A percentile compares a stretch with the other conserved stretches of the same genome.
Evolutionary conservation across 2,329 filamentous ascomycete species (phyloP).

Genomic region (Neonectria hederae): DNA sequence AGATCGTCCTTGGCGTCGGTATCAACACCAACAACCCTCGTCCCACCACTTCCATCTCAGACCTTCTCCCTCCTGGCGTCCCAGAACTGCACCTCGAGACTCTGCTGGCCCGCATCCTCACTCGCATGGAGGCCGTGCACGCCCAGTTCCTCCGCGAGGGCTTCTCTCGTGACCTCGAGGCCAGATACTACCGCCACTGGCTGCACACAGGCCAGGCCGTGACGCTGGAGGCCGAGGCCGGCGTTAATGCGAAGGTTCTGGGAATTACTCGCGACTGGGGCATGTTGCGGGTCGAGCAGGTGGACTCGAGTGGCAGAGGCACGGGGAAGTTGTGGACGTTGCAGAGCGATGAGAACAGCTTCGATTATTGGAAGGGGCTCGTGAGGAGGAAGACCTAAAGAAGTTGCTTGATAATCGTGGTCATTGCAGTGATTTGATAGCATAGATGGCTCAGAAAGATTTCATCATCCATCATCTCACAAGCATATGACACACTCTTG

Average conservation of each 20-base stretch:
- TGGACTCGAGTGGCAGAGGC: constrained; percentile 74
- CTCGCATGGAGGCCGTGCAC: constrained; percentile 81
- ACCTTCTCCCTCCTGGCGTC: constrained; percentile 65
- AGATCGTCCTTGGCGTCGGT: constrained; percentile 86
- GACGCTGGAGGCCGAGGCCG: constrained; percentile 83
- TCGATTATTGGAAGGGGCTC: constrained; percentile 94
- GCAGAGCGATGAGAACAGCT: constrained; percentile 97
- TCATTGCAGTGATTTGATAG: not conserved
- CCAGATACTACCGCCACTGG: constrained; percentile 84
- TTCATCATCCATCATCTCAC: not conserved
- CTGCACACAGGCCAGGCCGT: constrained; percentile 79
- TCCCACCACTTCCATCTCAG: constrained; percentile 87
- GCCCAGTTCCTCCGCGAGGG: constrained; percentile 77
- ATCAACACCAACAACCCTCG: constrained; percentile 85
- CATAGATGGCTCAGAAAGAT: not conserved
- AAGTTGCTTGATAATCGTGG: not conserved
- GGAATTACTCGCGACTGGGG: constrained; percentile 96
- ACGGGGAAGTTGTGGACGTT: constrained; percentile 84
- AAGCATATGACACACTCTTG: not conserved
- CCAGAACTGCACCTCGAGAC: constrained; percentile 77
- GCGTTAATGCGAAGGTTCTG: constrained; percentile 77
- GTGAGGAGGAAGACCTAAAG: constrained; percentile 78
- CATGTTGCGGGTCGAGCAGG: constrained; percentile 83
- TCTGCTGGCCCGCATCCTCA: constrained; percentile 82
- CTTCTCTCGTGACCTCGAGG: constrained; percentile 78